These are phyloP conservation scores for Wallacemonas collosoma DNA, from an alignment of 208 protist species.

Conservation along the genomic window DNA sequence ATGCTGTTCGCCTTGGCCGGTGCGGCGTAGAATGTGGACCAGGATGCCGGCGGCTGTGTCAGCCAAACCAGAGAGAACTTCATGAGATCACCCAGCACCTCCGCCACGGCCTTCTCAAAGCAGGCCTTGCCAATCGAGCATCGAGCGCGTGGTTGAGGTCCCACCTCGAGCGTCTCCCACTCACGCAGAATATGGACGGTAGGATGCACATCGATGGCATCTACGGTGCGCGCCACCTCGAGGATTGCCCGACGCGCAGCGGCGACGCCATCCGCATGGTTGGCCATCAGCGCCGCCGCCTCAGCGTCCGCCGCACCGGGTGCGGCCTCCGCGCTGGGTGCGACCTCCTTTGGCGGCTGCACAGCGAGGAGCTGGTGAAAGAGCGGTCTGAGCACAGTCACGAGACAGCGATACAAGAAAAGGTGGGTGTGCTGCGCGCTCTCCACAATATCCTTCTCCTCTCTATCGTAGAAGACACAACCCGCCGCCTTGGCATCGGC, in stretches of 20 bases:
- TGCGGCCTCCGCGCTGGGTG: background rate
- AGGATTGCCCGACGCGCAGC: background rate
- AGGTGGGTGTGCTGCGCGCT: background rate
- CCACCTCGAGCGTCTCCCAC: conserved; percentile 4
- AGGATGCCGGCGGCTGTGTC: background rate
- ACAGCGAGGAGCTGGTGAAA: background rate
- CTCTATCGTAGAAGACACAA: background rate
- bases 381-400: background rate
- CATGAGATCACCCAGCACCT: background rate
- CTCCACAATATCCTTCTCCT: conserved; percentile 8
- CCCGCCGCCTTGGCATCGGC: background rate
- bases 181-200: background rate
- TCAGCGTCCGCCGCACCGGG: background rate
- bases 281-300: background rate
- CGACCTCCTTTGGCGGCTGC: background rate
- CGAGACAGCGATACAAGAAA: conserved; percentile 5
- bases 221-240: background rate
- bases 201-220: background rate
- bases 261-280: background rate
- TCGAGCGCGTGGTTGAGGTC: background rate
- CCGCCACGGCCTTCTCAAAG: conserved; percentile 7
- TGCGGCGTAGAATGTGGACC: background rate
- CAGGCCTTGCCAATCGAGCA: background rate
- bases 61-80: background rate
- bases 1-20: background rate